A percentile compares a stretch with the other conserved stretches of the same genome.
Evolutionary conservation across 345 rosid genomes (phyloP).

Genomic region (Trapa incisa): DNA sequence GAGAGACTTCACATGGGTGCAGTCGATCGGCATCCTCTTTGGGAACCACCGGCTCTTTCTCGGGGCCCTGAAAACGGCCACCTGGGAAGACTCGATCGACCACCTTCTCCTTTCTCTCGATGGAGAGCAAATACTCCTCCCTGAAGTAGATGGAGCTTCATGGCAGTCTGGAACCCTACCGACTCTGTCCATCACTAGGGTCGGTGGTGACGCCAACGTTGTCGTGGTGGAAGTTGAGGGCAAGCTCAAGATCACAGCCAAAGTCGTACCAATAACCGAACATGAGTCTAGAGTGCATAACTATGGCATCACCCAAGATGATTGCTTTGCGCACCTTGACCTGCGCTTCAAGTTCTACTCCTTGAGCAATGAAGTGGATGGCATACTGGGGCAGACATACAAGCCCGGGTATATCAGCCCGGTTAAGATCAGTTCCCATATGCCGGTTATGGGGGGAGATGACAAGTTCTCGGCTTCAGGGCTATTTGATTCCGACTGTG

Average conservation of each 20-base stretch:
- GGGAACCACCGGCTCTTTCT: slow-evolving; percentile 13
- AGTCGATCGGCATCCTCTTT: slow-evolving; percentile 14
- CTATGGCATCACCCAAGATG: slow-evolving; percentile 8
- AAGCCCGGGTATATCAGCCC: neutral
- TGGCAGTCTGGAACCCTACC: slow-evolving; percentile 1
- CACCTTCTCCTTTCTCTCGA: slow-evolving; percentile 3
- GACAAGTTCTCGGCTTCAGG: slow-evolving; percentile 6
- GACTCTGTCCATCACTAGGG: slow-evolving; percentile 1
- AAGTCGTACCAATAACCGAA: slow-evolving; percentile 4
- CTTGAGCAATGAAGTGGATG: slow-evolving; percentile 5
- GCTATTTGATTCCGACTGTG: slow-evolving; percentile 1
- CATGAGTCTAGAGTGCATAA: slow-evolving; percentile 6
- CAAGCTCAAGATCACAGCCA: slow-evolving; percentile 7
- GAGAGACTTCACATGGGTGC: slow-evolving; percentile 22
- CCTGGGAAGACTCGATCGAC: slow-evolving; percentile 7
- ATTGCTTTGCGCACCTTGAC: slow-evolving; percentile 10
- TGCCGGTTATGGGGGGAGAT: slow-evolving; percentile 9
- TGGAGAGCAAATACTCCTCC: slow-evolving; percentile 1
- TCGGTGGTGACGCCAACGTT: neutral
- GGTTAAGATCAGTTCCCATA: neutral
- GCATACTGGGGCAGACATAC: slow-evolving; percentile 10
- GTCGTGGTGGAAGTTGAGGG: slow-evolving; percentile 3
- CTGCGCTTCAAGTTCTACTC: slow-evolving; percentile 11
- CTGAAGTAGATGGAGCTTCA: neutral
- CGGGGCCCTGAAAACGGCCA: slow-evolving; percentile 6